These are phyloP conservation scores for Metarhizium anisopliae DNA, from an alignment of 2,329 filamentous ascomycete species.

Conservation along the genomic window DNA sequence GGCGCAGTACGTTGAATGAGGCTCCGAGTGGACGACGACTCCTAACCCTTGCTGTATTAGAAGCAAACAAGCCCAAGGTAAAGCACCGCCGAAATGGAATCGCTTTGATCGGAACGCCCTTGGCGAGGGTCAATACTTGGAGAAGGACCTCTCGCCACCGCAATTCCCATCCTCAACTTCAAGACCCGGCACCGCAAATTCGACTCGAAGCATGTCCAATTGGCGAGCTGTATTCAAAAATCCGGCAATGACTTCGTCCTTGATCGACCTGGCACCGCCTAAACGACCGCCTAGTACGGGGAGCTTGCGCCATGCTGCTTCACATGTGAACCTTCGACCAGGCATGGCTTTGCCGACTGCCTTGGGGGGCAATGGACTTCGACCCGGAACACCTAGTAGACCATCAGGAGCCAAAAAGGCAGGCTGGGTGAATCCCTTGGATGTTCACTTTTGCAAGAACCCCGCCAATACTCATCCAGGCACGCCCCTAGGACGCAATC, in stretches of 20 bases:
- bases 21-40: neutral
- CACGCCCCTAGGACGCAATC: constrained; percentile 1
- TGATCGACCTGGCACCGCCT: constrained; percentile 32
- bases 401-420: constrained; percentile 22
- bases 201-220: constrained; percentile 17
- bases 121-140: constrained; percentile 27
- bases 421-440: constrained; percentile 38
- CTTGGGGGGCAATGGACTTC: constrained; percentile 21
- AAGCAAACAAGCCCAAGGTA: constrained; percentile 14
- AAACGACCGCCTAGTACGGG: constrained; percentile 19
- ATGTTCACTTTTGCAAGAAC: constrained; percentile 32
- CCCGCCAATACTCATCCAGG: constrained; percentile 8
- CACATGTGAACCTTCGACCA: constrained; percentile 28
- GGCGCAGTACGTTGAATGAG: constrained; percentile 27
- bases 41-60: neutral
- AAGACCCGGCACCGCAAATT: constrained; percentile 33
- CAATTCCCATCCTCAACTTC: constrained; percentile 16
- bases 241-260: constrained; percentile 31
- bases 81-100: constrained; percentile 19
- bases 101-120: constrained; percentile 23
- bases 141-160: constrained; percentile 25
- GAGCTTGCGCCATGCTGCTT: constrained; percentile 24
- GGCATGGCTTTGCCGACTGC: constrained; percentile 20
- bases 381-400: constrained; percentile 16
- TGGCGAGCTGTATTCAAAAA: constrained; percentile 28